Evolutionary conservation across 139 green algal species (phyloP), one percentile per base, ranked within the genome.

Genomic region (Chlamydomonas sphaeroides): DNA sequence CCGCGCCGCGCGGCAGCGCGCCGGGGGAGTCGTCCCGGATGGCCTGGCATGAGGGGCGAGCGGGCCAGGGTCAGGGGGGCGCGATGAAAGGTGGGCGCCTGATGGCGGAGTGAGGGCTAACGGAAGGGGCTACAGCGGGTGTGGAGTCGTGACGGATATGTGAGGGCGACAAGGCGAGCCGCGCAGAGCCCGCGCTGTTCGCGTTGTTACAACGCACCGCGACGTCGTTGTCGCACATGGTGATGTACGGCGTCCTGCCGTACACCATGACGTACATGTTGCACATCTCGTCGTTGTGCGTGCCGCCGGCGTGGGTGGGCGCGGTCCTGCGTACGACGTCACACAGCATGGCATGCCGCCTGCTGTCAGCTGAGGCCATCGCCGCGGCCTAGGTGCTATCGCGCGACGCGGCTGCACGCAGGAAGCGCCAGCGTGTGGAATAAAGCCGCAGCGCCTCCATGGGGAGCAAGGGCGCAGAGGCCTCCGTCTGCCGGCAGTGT

Each of bases 201-300:
- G n/a, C n/a, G n/a, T n/a, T n/a, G n/a, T n/a, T n/a, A n/a, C 10
- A 36, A 39, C 73, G 32, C 41, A 80, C 73, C 61, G 21, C 2
- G 41, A 32, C 49, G 14, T 23, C 53, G 33, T 84, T 72, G 51
- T 76, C 61, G 67, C 89, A 92, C 81, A 90, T 90, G 56, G 77
- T 80, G 5, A 93, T 71, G 70, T 88, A 88, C 35, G 89, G 83
- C 26, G 89, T 72, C 45, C 63, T 78, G 23, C 68, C 82, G 49
- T 89, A 91, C 57, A 91, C 69, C 90, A 98, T 96, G 32, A 96
- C 63, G 85, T 97, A 98, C 84, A 98, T 89, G 90, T 98, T 98
- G 89, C 96, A 98, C 96, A 98, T 98, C 80, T 98, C 96, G 71
- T 98, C 78, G 35, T 92, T 77, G 56, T 93, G 87, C 0, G 85